Evolutionary conservation across 2,329 filamentous ascomycete species (phyloP).

Genomic region (Verticillium zaregamsianum): DNA sequence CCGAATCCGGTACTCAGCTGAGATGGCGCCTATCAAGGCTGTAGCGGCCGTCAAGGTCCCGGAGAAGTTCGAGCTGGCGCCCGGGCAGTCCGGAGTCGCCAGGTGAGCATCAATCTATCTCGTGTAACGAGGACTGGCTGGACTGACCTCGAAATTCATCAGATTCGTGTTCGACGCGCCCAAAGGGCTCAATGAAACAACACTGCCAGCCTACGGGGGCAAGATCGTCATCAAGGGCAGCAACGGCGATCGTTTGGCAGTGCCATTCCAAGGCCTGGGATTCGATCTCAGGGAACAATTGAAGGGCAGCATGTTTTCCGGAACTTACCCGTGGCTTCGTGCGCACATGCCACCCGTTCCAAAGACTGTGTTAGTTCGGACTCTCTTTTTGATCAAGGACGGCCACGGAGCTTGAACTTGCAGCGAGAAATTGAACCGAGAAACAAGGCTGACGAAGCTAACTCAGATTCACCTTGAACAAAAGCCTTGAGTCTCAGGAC

Average conservation of each 20-base stretch:
- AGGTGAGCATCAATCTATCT: too few species aligned
- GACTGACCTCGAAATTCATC: too few species aligned
- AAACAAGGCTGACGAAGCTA: too few species aligned
- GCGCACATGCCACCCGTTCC: constrained; percentile 3
- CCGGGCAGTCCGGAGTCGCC: too few species aligned
- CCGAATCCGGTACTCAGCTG: too few species aligned
- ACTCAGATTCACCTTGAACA: constrained; percentile 2
- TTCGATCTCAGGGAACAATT: constrained; percentile 9
- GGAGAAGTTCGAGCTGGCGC: too few species aligned
- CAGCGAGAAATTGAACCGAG: too few species aligned
- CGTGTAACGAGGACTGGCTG: too few species aligned
- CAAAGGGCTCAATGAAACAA: constrained; percentile 19
- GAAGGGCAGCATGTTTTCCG: constrained; percentile 8
- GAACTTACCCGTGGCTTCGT: constrained; percentile 8
- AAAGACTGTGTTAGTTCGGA: constrained; percentile 8
- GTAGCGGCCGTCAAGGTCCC: too few species aligned
- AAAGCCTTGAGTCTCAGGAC: constrained; percentile 7
- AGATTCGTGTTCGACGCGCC: too few species aligned
- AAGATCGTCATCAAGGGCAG: constrained; percentile 24
- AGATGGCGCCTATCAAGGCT: too few species aligned
- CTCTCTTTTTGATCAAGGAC: background rate
- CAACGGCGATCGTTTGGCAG: constrained; percentile 24
- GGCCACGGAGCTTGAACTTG: background rate
- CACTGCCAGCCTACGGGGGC: constrained; percentile 27
- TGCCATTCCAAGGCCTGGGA: constrained; percentile 19